Base-by-base conservation (phyloP, 129 eudicot species). In the Pulicaria dysenterica region DNA sequence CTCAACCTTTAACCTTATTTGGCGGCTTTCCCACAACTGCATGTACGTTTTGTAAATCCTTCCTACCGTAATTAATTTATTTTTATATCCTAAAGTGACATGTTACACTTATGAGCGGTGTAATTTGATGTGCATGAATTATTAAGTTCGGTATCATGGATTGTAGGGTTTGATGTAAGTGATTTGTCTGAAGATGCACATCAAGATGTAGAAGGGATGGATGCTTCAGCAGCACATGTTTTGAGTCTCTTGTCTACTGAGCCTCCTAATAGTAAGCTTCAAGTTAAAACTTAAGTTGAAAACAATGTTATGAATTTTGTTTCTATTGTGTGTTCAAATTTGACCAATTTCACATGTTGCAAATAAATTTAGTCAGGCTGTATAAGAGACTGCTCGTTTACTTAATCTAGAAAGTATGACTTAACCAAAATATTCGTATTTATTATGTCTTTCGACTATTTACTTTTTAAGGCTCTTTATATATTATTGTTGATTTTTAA, bases 21-120 rank as follows among this genome's bases (percentile, higher is more conserved):
- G 96, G 98, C 37, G 98, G 98, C 73, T 89, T 87, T 76, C 92
- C 98, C 41, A 85, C 98, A 11, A 85, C 85, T 80, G 98, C 96
- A 71, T 92, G 98, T 92, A 87, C 80, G 96, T 75, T 39, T 24
- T 10, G n/a, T n/a, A 55, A 38, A 56, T 62, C 53, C 47, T 70
- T 74, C 24, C 40, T 10, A 42, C 24, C 40, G 7, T 47, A 46
- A 3, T 11, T 69, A 8, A n/a, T 69, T 24, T 51, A n/a, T 39
- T 67, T 39, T 48, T 3, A 49, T 59, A 58, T 68, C 62, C 34
- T 45, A 1, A 36, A 6, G 41, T 76, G 24, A 50, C 63, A 5
- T 41, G 50, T 31, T 40, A 51, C 8, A 38, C 39, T 65, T 63
- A 61, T 12, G 41, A 40, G 50, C 7, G 45, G 46, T 15, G 9